Evolutionary conservation across 441 rosid species (phyloP), one percentile per base, ranked within the genome.

Genomic region (Capsella rubella): DNA sequence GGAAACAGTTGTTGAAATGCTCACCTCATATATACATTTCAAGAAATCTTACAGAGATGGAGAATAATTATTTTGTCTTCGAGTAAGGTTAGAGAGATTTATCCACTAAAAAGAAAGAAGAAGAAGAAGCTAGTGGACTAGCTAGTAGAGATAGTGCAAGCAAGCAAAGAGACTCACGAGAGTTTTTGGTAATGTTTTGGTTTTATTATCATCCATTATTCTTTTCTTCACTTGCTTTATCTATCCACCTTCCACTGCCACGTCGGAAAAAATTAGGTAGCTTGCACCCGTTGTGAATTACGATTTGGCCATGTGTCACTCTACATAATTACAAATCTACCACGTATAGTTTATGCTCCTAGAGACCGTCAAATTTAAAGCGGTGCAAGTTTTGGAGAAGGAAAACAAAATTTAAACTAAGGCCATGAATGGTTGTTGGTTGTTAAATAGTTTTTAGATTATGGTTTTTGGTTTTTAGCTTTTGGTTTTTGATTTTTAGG

Each of bases 301-400:
- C 59, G 60, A 39, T 39, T 27, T n/a, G 2, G 75, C 52, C 68
- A 71, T 8, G n/a, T 60, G 75, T 60, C 68, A 61, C 60, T 51
- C 45, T 40, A 34, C 32, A 5, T 71, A 50, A 28, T 71, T 60
- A 61, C 75, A 12, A 12, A 39, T 71, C 75, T 50, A 60, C 75
- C 75, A 71, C 75, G 67, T 69, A 39, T 37, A 10, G 42, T 37
- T 34, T 37, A 37, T 2, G 42, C 4, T 37, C 42, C 42, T 3
- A 37, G 42, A 2, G 42, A 37, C 42, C 12, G 1, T 37, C 0
- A 37, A 37, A 9, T 3, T 39, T 4, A 4, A 39, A 39, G 42
- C 42, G 42, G 42, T 39, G 13, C 37, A 21, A 21, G 25, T 21
- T 21, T 21, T 21, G 25, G 25, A 21, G 25, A 21, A 21, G 25